Conservation (phyloP, 306 rosid genomes). For the Vigna hirtella region DNA sequence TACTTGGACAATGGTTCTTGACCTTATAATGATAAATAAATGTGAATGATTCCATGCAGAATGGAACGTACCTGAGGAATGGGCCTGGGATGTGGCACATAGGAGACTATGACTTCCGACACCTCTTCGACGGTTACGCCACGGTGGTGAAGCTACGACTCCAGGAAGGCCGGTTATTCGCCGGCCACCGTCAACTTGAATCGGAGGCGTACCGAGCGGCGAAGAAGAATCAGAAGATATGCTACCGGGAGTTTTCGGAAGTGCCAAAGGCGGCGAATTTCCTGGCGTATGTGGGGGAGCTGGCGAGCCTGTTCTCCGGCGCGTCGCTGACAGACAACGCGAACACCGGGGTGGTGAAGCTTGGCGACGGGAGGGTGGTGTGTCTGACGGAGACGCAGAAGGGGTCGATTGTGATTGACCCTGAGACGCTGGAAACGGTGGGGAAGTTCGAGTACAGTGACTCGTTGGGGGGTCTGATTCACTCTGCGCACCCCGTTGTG, state of each 20-base stretch:
- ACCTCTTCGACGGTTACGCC: conserved; percentile 95
- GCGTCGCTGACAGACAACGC: conserved; percentile 87
- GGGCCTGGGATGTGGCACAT: conserved; percentile 96
- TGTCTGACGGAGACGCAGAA: conserved; percentile 95
- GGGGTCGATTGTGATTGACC: conserved; percentile 81
- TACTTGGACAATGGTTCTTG: not conserved
- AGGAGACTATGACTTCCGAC: conserved; percentile 85
- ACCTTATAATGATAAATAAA: not conserved
- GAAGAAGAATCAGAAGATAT: conserved; percentile 65
- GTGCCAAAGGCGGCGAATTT: conserved; percentile 76
- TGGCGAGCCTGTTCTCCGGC: conserved; percentile 80
- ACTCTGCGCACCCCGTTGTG: conserved; percentile 94
- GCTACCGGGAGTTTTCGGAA: conserved; percentile 93
- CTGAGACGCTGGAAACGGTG: conserved; percentile 68
- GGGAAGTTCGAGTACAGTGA: conserved; percentile 85
- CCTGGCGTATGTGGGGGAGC: conserved; percentile 73
- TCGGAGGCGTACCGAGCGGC: conserved; percentile 86
- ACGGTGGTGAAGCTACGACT: conserved; percentile 73
- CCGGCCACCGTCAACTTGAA: conserved; percentile 84
- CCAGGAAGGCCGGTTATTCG: conserved; percentile 59
- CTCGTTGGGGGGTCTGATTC: conserved; percentile 80
- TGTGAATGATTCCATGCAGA: conserved; percentile 63
- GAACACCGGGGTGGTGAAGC: conserved; percentile 83
- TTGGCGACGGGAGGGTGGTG: conserved; percentile 87
- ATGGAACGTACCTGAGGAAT: conserved; percentile 89